Conservation (phyloP, 805 yeast species). For the Candida maesae region DNA sequence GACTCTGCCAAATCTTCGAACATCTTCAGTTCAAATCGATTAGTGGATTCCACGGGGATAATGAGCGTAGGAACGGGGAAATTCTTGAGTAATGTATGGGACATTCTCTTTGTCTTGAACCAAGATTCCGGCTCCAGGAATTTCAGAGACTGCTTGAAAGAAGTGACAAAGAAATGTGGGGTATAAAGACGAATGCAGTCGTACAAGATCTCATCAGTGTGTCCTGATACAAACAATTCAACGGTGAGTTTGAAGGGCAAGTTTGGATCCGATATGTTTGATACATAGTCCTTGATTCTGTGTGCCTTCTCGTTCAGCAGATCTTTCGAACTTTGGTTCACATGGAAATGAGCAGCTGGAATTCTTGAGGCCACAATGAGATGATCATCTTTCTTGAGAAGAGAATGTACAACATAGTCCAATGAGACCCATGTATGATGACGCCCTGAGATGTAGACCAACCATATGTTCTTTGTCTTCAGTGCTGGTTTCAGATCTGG, state of each 20-base stretch:
- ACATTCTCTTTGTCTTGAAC: slow-evolving; percentile 58
- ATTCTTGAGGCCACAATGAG: slow-evolving; percentile 59
- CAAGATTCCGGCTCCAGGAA: slow-evolving; percentile 45
- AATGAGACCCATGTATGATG: slow-evolving; percentile 80
- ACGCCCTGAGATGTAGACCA: slow-evolving; percentile 68
- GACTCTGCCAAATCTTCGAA: slow-evolving; percentile 30
- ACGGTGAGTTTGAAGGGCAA: slow-evolving; percentile 48
- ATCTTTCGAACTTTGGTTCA: background rate
- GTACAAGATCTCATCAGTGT: slow-evolving; percentile 50
- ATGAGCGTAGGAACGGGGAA: slow-evolving; percentile 65
- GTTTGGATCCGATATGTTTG: slow-evolving; percentile 17
- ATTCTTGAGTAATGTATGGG: slow-evolving; percentile 61
- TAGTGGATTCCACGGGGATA: slow-evolving; percentile 59
- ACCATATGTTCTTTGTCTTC: too few species aligned
- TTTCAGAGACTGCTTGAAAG: slow-evolving; percentile 44
- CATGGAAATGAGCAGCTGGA: slow-evolving; percentile 14
- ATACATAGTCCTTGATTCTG: slow-evolving; percentile 36
- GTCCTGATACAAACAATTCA: slow-evolving; percentile 54
- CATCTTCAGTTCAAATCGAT: slow-evolving; percentile 31
- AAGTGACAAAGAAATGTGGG: slow-evolving; percentile 54
- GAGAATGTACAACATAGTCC: slow-evolving; percentile 58
- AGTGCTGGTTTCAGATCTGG: background rate
- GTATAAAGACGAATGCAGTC: slow-evolving; percentile 59
- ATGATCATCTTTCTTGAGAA: slow-evolving; percentile 63
- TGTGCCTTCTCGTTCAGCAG: background rate